phyloP scores from a whole-genome alignment of 129 eudicot genomes.

The Deinandra increscens region DNA sequence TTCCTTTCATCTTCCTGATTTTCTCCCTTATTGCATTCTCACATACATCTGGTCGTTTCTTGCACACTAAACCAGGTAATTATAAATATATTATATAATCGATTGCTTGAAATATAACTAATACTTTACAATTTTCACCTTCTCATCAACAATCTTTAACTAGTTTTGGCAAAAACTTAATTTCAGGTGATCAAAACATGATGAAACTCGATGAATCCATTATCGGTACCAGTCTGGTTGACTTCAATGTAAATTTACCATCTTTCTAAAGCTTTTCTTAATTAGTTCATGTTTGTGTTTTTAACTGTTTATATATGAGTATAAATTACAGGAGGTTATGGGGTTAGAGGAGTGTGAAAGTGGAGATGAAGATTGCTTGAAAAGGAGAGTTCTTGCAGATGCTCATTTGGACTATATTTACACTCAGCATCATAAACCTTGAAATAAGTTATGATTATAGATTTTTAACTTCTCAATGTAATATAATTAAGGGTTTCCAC shows the following conservation, averaged over 20 bases:
- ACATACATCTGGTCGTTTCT: constrained; percentile 51
- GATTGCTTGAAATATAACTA: too few relatives aligned
- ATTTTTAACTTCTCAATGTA: constrained; percentile 17
- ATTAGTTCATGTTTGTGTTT: too few relatives aligned
- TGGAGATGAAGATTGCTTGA: constrained; percentile 73
- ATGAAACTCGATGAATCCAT: constrained; percentile 29
- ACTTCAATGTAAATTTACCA: neutral
- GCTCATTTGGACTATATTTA: constrained; percentile 95
- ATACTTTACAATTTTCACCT: neutral
- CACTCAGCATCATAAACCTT: constrained; percentile 78
- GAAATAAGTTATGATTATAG: constrained; percentile 21
- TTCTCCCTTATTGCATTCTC: constrained; percentile 35
- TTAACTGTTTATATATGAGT: too few relatives aligned
- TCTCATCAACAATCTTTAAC: neutral
- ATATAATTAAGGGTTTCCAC: constrained; percentile 22
- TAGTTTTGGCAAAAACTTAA: neutral
- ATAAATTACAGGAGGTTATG: constrained; percentile 46
- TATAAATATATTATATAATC: neutral
- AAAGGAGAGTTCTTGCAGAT: constrained; percentile 66
- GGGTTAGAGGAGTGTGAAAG: constrained; percentile 59
- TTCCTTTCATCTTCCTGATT: constrained; percentile 36
- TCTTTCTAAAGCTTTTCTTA: too few relatives aligned
- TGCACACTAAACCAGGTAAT: constrained; percentile 49
- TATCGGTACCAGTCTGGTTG: constrained; percentile 10
- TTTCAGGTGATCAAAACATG: constrained; percentile 40